Evolutionary conservation across 768 basidiomycete species (phyloP).

Genomic region (Trametes punicea): DNA sequence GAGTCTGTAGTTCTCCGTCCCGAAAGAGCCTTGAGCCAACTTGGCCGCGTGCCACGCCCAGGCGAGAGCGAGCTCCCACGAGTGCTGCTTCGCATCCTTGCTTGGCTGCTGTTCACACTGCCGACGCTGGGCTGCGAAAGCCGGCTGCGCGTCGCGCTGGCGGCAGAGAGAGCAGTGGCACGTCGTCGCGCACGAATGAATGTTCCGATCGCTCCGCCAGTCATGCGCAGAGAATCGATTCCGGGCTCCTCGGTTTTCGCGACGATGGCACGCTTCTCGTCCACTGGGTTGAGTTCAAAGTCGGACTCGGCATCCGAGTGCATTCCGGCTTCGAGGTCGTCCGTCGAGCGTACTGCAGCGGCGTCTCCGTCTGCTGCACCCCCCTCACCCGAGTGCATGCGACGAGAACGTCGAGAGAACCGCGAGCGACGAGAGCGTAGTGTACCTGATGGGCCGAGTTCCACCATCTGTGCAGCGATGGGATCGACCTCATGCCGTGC

Average conservation of each 20-base stretch:
- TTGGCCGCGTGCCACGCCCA: neutral
- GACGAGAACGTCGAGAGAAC: slow-evolving; percentile 9
- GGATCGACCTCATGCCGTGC: slow-evolving; percentile 49
- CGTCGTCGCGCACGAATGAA: slow-evolving; percentile 60
- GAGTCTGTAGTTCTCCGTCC: neutral
- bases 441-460: slow-evolving; percentile 17
- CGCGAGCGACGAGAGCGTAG: slow-evolving; percentile 25
- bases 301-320: slow-evolving; percentile 5
- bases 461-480: slow-evolving; percentile 16
- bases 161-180: slow-evolving; percentile 21
- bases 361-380: neutral
- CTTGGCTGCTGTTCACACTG: slow-evolving; percentile 11
- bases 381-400: neutral
- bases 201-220: slow-evolving; percentile 83
- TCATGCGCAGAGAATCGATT: slow-evolving; percentile 83
- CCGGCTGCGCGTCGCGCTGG: slow-evolving; percentile 16
- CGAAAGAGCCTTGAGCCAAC: slow-evolving; percentile 12
- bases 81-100: neutral
- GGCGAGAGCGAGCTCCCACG: slow-evolving; percentile 9
- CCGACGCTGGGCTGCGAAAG: neutral
- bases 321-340: slow-evolving; percentile 14
- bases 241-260: slow-evolving; percentile 73
- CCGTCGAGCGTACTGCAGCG: slow-evolving; percentile 1
- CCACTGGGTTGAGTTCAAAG: slow-evolving; percentile 16
- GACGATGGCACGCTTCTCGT: slow-evolving; percentile 25